Percentiles rank a stretch among this genome's conserved stretches.
Evolutionary conservation across 441 rosid genomes (phyloP).

Genomic region (Lepidium campestre): DNA sequence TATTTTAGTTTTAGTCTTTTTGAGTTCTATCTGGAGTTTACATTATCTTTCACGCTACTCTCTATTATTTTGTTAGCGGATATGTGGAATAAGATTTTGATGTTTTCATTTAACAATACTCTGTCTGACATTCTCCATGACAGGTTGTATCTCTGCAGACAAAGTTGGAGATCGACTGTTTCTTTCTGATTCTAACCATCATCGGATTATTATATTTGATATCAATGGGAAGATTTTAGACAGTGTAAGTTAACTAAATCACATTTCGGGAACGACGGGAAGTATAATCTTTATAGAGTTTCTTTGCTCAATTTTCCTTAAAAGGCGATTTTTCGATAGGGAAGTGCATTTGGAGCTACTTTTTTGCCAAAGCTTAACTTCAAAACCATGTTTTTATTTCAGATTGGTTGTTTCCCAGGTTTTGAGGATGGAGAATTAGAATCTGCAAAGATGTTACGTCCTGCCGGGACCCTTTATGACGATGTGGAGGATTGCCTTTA

Average conservation of each 20-base stretch:
- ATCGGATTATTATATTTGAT: slow-evolving; percentile 66
- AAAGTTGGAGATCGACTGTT: slow-evolving; percentile 58
- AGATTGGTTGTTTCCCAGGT: slow-evolving; percentile 97
- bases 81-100: background rate
- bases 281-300: background rate
- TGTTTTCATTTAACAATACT: background rate
- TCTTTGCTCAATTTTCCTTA: background rate
- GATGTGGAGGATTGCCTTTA: slow-evolving; percentile 73
- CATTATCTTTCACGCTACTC: background rate
- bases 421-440: slow-evolving; percentile 97
- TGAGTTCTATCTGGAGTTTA: background rate
- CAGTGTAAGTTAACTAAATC: slow-evolving; percentile 50
- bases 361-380: slow-evolving; percentile 25
- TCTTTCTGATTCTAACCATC: slow-evolving; percentile 95
- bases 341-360: background rate
- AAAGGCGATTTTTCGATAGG: background rate
- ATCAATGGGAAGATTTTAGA: slow-evolving; percentile 68
- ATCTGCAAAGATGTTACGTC: slow-evolving; percentile 75
- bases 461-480: slow-evolving; percentile 71
- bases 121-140: slow-evolving; percentile 16
- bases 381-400: slow-evolving; percentile 42
- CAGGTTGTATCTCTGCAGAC: slow-evolving; percentile 81
- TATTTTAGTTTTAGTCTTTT: background rate
- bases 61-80: background rate
- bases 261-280: background rate